These are phyloP conservation scores for Telfairia occidentalis DNA, from an alignment of 331 rosid species.

Conservation along the genomic window DNA sequence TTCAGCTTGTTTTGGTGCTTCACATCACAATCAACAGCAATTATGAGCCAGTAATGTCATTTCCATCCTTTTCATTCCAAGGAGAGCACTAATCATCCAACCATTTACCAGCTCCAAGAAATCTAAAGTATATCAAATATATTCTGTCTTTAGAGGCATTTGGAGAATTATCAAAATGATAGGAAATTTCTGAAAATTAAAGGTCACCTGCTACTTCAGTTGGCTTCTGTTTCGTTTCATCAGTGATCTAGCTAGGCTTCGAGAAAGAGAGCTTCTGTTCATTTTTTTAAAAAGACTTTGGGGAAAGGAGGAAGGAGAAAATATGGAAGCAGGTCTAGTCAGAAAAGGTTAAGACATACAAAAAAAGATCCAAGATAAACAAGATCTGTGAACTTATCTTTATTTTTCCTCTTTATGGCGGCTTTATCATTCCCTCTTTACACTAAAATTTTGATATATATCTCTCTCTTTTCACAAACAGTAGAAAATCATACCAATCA, in stretches of 20 bases:
- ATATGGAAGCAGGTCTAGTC: background rate
- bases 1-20: conserved; percentile 7
- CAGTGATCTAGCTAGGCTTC: background rate
- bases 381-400: background rate
- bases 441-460: background rate
- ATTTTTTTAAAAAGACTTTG: background rate
- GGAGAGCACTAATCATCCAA: conserved; percentile 2
- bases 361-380: conserved; percentile 1
- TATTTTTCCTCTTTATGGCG: conserved; percentile 3
- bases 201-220: background rate
- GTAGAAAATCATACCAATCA: conserved; percentile 8
- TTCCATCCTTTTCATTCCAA: conserved; percentile 8
- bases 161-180: background rate
- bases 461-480: background rate
- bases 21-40: conserved; percentile 7
- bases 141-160: background rate
- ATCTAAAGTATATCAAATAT: background rate
- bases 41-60: background rate
- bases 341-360: background rate
- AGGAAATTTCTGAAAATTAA: background rate
- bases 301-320: background rate
- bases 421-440: background rate
- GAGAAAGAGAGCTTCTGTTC: background rate
- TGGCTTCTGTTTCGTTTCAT: background rate
- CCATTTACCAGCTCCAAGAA: background rate